Conservation (phyloP, 345 rosid species). For the Isatis tinctoria region DNA sequence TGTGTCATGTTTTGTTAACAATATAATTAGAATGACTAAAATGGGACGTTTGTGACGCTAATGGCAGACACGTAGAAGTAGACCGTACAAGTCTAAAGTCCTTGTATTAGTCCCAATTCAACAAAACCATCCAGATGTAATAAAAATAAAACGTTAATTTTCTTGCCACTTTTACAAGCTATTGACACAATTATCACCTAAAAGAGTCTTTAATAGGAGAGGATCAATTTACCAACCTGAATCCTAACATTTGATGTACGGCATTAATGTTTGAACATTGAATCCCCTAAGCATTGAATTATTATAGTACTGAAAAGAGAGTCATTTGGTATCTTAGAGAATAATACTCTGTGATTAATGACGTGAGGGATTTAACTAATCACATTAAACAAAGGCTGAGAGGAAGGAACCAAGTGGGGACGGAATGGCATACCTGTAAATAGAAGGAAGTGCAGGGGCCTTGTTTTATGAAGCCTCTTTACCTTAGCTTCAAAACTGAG, state of each 20-base stretch:
- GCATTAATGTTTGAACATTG: conserved; percentile 19
- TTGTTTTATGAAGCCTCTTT: neutral
- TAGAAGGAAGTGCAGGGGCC: neutral
- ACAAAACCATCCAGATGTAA: neutral
- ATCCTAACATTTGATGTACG: neutral
- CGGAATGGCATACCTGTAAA: conserved; percentile 25
- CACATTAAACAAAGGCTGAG: conserved; percentile 10
- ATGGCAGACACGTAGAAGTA: conserved; percentile 27
- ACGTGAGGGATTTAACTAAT: conserved; percentile 17
- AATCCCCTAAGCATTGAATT: neutral
- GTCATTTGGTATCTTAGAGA: conserved; percentile 25
- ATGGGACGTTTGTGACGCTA: conserved; percentile 1
- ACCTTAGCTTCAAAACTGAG: conserved; percentile 35
- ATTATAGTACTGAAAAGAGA: neutral
- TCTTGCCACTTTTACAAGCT: conserved; percentile 24
- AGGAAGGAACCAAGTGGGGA: conserved; percentile 6
- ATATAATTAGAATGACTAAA: neutral
- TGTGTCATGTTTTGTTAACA: neutral
- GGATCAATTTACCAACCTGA: neutral
- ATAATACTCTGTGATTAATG: conserved; percentile 13
- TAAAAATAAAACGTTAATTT: neutral
- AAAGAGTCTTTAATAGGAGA: neutral
- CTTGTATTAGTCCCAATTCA: conserved; percentile 6
- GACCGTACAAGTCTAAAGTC: neutral
- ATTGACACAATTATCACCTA: conserved; percentile 23